Evolutionary conservation across 768 basidiomycete genomes (phyloP).

Genomic region (Naganishia vishniacii): DNA sequence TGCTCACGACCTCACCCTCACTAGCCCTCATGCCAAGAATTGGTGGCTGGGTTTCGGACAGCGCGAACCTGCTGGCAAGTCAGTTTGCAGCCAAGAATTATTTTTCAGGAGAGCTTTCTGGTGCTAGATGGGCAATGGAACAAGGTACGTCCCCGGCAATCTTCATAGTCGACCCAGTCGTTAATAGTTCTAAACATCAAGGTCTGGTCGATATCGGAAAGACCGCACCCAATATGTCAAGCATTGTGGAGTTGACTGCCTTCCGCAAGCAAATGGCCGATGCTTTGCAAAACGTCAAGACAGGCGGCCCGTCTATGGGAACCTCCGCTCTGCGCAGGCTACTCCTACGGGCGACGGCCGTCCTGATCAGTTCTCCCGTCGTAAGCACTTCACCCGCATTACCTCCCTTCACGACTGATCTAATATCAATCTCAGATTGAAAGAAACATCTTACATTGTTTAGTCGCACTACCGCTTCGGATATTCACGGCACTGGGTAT

Average conservation of each 20-base stretch:
- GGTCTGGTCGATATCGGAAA: slow-evolving; percentile 61
- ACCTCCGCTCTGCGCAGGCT: slow-evolving; percentile 78
- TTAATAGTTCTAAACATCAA: slow-evolving; percentile 36
- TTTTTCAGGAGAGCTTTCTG: slow-evolving; percentile 78
- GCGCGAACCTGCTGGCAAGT: slow-evolving; percentile 70
- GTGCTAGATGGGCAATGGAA: slow-evolving; percentile 51
- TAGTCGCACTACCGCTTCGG: slow-evolving; percentile 82
- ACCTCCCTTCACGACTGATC: neutral
- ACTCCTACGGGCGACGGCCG: slow-evolving; percentile 78
- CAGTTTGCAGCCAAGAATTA: slow-evolving; percentile 89
- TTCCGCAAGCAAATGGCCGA: slow-evolving; percentile 65
- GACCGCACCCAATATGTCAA: slow-evolving; percentile 58
- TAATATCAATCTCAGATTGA: slow-evolving; percentile 59
- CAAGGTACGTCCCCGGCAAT: slow-evolving; percentile 28
- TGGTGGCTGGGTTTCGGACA: slow-evolving; percentile 65
- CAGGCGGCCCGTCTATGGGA: slow-evolving; percentile 66
- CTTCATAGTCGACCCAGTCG: neutral
- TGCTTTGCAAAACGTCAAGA: slow-evolving; percentile 63
- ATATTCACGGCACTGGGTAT: slow-evolving; percentile 81
- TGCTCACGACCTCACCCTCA: too few species aligned
- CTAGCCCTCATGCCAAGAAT: slow-evolving; percentile 48
- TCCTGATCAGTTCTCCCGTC: slow-evolving; percentile 61
- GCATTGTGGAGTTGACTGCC: slow-evolving; percentile 59
- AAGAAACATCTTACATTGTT: slow-evolving; percentile 73
- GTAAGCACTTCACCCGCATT: slow-evolving; percentile 49